Evolutionary conservation across 2,329 filamentous ascomycete genomes (phyloP), one percentile per base, ranked within the genome.

Genomic region (Talaromyces sp.): DNA sequence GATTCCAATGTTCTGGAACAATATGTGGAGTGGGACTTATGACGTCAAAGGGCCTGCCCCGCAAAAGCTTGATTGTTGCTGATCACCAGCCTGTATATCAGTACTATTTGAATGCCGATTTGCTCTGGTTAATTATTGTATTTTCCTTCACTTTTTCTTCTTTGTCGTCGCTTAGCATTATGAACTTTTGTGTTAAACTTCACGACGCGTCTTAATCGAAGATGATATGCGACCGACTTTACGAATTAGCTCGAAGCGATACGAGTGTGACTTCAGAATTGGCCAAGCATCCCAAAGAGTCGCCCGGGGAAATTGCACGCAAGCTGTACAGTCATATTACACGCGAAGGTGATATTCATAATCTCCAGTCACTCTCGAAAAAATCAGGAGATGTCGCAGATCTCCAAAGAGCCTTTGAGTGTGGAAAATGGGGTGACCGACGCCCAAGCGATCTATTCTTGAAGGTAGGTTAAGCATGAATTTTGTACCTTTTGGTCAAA

Each of bases 401-500:
- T 32, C 70, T 89, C 28, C 73, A 84, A 44, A 80, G 77, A 52
- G 86, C 87, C 1, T 74, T 76, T 8, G 69, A 80, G 60, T 91
- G 88, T 70, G 89, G 89, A 1, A 85, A 83, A 58, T 93, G 89
- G 84, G 88, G 88, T 0, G 70, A 80, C 0, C 80, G 81, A 1
- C 73, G 79, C 57, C 90, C 89, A 0, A 89, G 87, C 64, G 81
- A 86, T 17, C 74, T 92, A 0, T 93, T 93, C 69, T 73, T 91
- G 6, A 80, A 78, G 68, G 85, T 84, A 64, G 64, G 75, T 67
- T 30, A 30, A 8, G 19, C 47, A 15, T 39, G 3, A 1, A 39
- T 17, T 39, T 39, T 39, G 7, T 8, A 13, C 15, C 5, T 33
- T 36, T 39, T 39, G 15, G 15, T 17, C 17, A 39, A 4, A 39